Evolutionary conservation across 495 filamentous ascomycete species (phyloP).

Genomic region (Neohortaea acidophila): DNA sequence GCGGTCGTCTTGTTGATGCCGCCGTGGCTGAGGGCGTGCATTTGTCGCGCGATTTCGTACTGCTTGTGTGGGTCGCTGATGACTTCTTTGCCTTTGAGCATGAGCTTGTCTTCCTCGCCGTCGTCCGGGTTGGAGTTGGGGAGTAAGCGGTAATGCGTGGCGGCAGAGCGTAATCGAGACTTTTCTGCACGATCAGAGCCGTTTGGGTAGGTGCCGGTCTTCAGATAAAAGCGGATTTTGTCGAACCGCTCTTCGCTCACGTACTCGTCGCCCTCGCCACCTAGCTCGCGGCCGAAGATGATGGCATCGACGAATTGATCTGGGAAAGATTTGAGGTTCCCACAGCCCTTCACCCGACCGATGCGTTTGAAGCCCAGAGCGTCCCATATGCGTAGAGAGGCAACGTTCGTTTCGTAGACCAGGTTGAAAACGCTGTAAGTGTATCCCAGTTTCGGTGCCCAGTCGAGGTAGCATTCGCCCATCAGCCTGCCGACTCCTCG

Average conservation of each 20-base stretch:
- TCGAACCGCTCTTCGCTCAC: slow-evolving; percentile 95
- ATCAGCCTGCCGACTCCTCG: slow-evolving; percentile 81
- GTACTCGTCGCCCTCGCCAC: slow-evolving; percentile 63
- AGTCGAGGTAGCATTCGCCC: slow-evolving; percentile 89
- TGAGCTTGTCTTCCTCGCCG: slow-evolving; percentile 57
- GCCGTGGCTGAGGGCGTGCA: slow-evolving; percentile 67
- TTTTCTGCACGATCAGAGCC: slow-evolving; percentile 93
- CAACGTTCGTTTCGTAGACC: slow-evolving; percentile 94
- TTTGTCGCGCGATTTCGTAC: slow-evolving; percentile 68
- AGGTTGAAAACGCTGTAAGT: slow-evolving; percentile 96
- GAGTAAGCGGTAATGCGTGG: slow-evolving; percentile 85
- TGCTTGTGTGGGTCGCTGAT: slow-evolving; percentile 81
- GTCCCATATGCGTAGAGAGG: slow-evolving; percentile 92
- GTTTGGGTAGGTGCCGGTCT: slow-evolving; percentile 81
- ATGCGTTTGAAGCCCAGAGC: slow-evolving; percentile 96
- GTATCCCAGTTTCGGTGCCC: slow-evolving; percentile 86
- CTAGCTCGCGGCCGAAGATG: slow-evolving; percentile 85
- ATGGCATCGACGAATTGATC: slow-evolving; percentile 81
- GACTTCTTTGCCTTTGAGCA: slow-evolving; percentile 97
- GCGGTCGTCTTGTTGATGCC: slow-evolving; percentile 98
- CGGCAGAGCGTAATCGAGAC: slow-evolving; percentile 77
- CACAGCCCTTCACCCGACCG: slow-evolving; percentile 75
- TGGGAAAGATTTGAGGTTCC: slow-evolving; percentile 67
- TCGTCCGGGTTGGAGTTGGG: slow-evolving; percentile 23
- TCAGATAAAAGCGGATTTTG: slow-evolving; percentile 95